Conservation (phyloP, 495 filamentous ascomycete species). For the Xylaria grammica region DNA sequence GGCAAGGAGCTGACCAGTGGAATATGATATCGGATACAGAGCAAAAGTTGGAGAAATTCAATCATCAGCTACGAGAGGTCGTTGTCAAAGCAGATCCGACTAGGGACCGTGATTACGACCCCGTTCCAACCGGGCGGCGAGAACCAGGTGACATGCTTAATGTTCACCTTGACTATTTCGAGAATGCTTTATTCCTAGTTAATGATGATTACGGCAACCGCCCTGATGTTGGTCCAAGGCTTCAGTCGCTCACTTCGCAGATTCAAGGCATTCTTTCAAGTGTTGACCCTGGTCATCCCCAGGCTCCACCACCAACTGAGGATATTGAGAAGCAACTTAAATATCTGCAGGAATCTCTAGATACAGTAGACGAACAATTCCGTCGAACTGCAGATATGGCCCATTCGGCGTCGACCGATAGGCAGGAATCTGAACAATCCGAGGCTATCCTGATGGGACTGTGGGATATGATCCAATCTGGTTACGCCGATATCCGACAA, state of each 20-base stretch:
- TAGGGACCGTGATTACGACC: constrained; percentile 40
- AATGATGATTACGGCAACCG: constrained; percentile 35
- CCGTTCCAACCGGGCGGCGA: constrained; percentile 38
- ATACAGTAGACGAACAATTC: constrained; percentile 40
- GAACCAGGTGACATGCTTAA: constrained; percentile 51
- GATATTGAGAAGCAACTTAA: constrained; percentile 45
- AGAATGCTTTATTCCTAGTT: constrained; percentile 39
- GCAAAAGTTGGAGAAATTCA: constrained; percentile 72
- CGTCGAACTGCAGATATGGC: constrained; percentile 35
- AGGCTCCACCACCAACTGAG: constrained; percentile 34
- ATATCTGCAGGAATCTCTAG: constrained; percentile 45
- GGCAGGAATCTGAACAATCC: constrained; percentile 56
- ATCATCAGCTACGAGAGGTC: constrained; percentile 68
- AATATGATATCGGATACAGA: constrained; percentile 64
- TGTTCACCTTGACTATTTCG: constrained; percentile 49
- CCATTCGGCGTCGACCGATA: constrained; percentile 31
- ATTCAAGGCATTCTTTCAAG: constrained; percentile 38
- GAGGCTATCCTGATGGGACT: constrained; percentile 68
- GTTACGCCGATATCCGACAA: constrained; percentile 62
- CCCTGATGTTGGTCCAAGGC: constrained; percentile 33
- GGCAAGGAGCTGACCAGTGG: constrained; percentile 38
- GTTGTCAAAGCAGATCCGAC: constrained; percentile 65
- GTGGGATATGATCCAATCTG: constrained; percentile 73
- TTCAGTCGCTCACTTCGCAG: constrained; percentile 39
- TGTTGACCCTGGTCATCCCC: constrained; percentile 30